Evolutionary conservation across 495 filamentous ascomycete genomes (phyloP).

Genomic region (Staphylotrichum longicolle): DNA sequence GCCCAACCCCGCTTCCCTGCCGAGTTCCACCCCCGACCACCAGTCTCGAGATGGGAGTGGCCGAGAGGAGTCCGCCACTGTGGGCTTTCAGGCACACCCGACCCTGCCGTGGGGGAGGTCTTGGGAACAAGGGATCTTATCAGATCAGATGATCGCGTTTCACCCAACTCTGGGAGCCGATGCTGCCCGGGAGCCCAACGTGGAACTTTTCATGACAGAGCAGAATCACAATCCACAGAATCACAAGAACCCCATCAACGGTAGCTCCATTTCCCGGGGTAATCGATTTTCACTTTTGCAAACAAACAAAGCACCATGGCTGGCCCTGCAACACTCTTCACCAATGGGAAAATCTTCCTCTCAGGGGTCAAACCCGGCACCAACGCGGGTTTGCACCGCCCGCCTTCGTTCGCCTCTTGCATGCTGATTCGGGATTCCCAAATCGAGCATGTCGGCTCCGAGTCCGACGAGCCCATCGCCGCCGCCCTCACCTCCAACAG

Average conservation of each 20-base stretch:
- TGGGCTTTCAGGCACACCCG: not conserved
- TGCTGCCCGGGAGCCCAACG: conserved; percentile 3
- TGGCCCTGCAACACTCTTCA: conserved; percentile 34
- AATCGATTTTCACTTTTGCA: not conserved
- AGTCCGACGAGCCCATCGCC: conserved; percentile 34
- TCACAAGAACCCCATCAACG: not conserved
- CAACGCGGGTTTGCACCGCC: conserved; percentile 29
- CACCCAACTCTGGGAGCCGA: not conserved
- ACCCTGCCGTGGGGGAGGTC: no score
- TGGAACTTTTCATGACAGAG: not conserved
- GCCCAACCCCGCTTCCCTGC: conserved; percentile 9
- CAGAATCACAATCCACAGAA: not conserved
- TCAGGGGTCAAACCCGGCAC: conserved; percentile 28
- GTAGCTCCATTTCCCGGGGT: no score
- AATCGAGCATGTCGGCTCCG: conserved; percentile 46
- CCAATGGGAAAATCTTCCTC: conserved; percentile 33
- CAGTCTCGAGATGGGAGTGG: not conserved
- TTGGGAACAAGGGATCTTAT: not conserved
- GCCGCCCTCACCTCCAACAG: conserved; percentile 25
- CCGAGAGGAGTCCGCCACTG: not conserved
- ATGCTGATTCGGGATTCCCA: conserved; percentile 37
- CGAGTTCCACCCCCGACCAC: conserved; percentile 9
- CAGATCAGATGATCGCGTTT: conserved; percentile 13
- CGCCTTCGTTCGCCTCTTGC: conserved; percentile 39
- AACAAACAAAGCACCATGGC: conserved; percentile 11